A percentile compares a stretch with the other conserved stretches of the same genome.
Conservation (phyloP, 208 protist species). For the Plasmodiophora brassicae region DNA sequence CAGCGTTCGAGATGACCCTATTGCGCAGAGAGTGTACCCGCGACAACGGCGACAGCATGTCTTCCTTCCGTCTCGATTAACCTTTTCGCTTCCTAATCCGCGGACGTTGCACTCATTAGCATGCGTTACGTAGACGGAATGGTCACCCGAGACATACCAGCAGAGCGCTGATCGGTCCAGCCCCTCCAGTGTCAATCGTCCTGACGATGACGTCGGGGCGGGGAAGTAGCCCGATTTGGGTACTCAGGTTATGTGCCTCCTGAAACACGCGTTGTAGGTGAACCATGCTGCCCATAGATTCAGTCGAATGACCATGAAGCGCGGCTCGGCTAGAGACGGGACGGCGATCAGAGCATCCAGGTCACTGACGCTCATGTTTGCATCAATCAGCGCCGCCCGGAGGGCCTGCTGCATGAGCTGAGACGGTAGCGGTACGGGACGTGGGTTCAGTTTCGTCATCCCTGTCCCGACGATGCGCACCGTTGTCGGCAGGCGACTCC, state of each 20-base stretch:
- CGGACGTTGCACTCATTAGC: neutral
- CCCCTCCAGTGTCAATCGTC: conserved; percentile 49
- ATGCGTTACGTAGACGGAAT: neutral
- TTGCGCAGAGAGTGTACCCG: too few species aligned
- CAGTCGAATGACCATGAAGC: conserved; percentile 40
- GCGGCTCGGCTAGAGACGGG: conserved; percentile 66
- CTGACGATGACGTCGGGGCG: conserved; percentile 12
- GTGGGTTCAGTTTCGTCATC: conserved; percentile 28
- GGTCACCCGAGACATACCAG: conserved; percentile 1
- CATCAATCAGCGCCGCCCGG: conserved; percentile 57
- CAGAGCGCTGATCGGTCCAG: conserved; percentile 37
- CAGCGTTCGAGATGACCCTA: too few species aligned
- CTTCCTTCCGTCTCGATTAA: conserved; percentile 35
- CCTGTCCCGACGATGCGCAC: conserved; percentile 42
- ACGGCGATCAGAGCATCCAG: conserved; percentile 69
- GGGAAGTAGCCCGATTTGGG: conserved; percentile 40
- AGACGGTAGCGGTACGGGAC: neutral
- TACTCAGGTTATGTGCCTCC: conserved; percentile 44
- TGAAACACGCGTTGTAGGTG: too few species aligned
- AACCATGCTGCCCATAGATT: too few species aligned
- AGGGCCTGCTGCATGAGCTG: conserved; percentile 55
- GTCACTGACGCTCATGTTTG: conserved; percentile 59
- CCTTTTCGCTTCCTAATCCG: conserved; percentile 19
- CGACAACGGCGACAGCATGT: conserved; percentile 40
- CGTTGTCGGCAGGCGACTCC: too few species aligned